Conservation (phyloP, 345 rosid species). For the Chamaenerion angustifolium region DNA sequence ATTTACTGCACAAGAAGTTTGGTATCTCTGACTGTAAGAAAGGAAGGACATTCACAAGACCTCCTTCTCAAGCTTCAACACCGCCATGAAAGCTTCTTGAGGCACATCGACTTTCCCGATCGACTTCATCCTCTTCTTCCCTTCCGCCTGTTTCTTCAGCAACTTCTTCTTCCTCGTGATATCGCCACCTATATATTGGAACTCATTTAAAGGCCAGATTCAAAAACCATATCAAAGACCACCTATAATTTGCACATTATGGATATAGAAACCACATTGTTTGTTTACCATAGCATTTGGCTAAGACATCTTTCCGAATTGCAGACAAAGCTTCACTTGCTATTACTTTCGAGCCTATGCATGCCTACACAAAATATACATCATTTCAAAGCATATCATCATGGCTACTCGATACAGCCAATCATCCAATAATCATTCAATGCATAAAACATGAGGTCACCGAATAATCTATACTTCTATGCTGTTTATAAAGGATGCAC, state of each 20-base stretch:
- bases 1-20: too few relatives aligned
- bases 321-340: constrained; percentile 91
- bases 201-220: constrained; percentile 3
- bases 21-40: too few relatives aligned
- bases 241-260: not conserved
- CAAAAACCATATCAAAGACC: not conserved
- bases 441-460: too few relatives aligned
- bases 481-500: too few relatives aligned
- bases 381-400: not conserved
- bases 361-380: constrained; percentile 46
- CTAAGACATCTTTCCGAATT: constrained; percentile 91
- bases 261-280: not conserved
- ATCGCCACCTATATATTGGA: constrained; percentile 64
- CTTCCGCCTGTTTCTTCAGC: constrained; percentile 97
- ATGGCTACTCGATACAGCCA: too few relatives aligned
- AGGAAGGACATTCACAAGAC: constrained; percentile 28
- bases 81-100: constrained; percentile 99
- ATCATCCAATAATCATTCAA: too few relatives aligned
- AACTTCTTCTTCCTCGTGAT: constrained; percentile 88
- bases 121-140: constrained; percentile 97
- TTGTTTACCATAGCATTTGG: constrained; percentile 88
- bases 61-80: constrained; percentile 88
- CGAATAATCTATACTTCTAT: too few relatives aligned
- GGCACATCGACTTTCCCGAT: constrained; percentile 97
- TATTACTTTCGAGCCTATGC: constrained; percentile 92